Percentiles rank a stretch among this genome's conserved stretches.
Conservation (phyloP, 2,329 filamentous ascomycete genomes). For the Achaetomium macrosporum region DNA sequence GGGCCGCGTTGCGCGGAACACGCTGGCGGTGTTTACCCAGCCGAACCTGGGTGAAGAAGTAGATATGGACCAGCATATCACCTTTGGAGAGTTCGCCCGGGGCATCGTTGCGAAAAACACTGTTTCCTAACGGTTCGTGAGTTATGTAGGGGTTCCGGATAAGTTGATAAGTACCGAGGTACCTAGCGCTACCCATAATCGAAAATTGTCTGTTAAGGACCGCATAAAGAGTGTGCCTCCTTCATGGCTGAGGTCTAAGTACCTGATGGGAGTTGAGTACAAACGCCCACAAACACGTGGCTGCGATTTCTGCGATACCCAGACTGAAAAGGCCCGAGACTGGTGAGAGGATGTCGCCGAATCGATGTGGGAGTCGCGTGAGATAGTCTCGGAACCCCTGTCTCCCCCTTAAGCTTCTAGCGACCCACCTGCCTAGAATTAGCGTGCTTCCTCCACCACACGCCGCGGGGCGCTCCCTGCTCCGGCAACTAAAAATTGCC, state of each 20-base stretch:
- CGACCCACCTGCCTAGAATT: too few relatives aligned
- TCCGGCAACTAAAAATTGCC: conserved; percentile 17
- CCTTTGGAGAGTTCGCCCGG: conserved; percentile 70
- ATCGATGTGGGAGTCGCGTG: not conserved
- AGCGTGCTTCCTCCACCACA: not conserved
- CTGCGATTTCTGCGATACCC: too few relatives aligned
- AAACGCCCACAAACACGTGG: too few relatives aligned
- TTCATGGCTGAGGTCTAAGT: too few relatives aligned
- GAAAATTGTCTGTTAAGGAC: not conserved
- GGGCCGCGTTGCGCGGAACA: conserved; percentile 68
- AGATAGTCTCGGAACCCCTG: not conserved
- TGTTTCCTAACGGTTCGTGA: conserved; percentile 30
- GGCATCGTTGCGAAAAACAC: conserved; percentile 56
- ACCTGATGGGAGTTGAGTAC: too few relatives aligned
- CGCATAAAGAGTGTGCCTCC: not conserved
- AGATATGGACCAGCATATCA: conserved; percentile 59
- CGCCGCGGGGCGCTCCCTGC: not conserved
- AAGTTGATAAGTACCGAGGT: not conserved
- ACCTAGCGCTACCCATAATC: not conserved
- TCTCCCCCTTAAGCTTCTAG: not conserved
- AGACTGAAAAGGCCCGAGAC: too few relatives aligned
- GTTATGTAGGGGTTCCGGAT: not conserved
- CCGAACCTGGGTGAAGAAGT: conserved; percentile 81
- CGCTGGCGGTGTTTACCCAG: conserved; percentile 93
- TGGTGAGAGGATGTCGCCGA: not conserved